Conservation (phyloP, 1,139 yeast species). For the Saccharomyces hybrid region DNA sequence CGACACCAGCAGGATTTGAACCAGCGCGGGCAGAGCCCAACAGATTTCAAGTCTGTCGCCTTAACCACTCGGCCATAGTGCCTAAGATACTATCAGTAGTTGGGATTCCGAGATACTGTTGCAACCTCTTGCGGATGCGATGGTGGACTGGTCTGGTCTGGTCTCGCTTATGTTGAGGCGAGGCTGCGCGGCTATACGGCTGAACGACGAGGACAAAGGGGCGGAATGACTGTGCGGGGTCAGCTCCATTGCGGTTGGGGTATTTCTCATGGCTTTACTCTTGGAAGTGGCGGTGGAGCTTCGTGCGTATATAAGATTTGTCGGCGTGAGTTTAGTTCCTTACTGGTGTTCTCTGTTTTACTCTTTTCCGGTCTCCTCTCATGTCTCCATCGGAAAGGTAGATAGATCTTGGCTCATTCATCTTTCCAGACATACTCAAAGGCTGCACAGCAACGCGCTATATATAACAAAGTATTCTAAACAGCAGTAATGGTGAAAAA, state of each 20-base stretch:
- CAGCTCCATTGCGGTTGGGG: no score
- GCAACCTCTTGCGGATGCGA: no score
- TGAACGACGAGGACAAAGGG: background rate
- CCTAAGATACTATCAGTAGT: conserved; percentile 6
- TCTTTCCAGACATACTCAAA: background rate
- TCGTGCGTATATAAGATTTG: no score
- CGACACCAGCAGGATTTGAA: conserved; percentile 30
- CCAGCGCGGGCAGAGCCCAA: conserved; percentile 31
- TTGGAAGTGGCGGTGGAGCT: no score
- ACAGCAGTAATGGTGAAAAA: conserved; percentile 6
- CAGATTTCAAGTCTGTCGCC: conserved; percentile 30
- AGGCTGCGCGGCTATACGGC: background rate
- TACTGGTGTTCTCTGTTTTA: no score
- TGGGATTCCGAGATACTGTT: no score
- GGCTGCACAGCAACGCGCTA: background rate
- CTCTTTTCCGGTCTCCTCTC: no score
- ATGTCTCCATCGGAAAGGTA: no score
- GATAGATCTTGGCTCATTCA: background rate
- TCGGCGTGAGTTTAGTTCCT: no score
- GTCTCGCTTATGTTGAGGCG: no score
- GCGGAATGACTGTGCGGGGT: background rate
- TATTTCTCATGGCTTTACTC: no score
- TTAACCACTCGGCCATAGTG: conserved; percentile 31
- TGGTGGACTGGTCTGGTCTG: no score
- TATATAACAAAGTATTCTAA: background rate